A percentile compares a stretch with the other conserved stretches of the same genome.
Conservation (phyloP, 148 eudicot genomes). For the Selenicereus undatus region DNA sequence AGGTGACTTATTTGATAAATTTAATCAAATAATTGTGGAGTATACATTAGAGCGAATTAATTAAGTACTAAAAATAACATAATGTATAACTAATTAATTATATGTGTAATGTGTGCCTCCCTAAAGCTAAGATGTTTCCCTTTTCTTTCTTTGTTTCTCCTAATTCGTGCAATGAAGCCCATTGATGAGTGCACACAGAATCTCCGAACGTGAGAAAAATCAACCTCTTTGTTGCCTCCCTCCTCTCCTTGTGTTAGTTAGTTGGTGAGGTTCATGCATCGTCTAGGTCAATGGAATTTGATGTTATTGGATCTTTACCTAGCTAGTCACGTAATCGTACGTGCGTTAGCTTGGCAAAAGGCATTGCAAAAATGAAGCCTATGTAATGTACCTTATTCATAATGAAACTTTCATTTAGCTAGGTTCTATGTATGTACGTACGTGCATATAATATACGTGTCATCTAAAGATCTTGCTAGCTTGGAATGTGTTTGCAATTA, state of each 20-base stretch:
- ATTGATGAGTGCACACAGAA: not conserved
- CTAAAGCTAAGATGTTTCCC: not conserved
- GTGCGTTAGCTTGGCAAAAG: not conserved
- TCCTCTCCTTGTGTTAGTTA: not conserved
- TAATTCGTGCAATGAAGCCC: not conserved
- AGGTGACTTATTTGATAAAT: too few species aligned
- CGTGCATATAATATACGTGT: too few species aligned
- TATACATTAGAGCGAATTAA: too few species aligned
- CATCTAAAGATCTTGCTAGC: too few species aligned
- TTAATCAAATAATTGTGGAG: too few species aligned
- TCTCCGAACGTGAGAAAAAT: not conserved
- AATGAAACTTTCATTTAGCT: not conserved
- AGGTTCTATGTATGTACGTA: too few species aligned
- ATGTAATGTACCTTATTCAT: not conserved
- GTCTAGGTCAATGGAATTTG: not conserved
- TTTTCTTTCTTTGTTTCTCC: not conserved
- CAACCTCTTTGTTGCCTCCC: not conserved
- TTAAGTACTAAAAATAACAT: too few species aligned
- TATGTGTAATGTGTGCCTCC: too few species aligned
- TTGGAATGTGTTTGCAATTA: too few species aligned
- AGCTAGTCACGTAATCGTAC: too few species aligned
- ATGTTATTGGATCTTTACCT: not conserved
- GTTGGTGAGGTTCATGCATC: conserved; percentile 1
- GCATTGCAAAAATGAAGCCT: not conserved
- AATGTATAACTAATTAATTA: too few species aligned